These are phyloP conservation scores for Pyrenophora tritici-repentis DNA, from an alignment of 2,329 filamentous ascomycete genomes.

Conservation along the genomic window DNA sequence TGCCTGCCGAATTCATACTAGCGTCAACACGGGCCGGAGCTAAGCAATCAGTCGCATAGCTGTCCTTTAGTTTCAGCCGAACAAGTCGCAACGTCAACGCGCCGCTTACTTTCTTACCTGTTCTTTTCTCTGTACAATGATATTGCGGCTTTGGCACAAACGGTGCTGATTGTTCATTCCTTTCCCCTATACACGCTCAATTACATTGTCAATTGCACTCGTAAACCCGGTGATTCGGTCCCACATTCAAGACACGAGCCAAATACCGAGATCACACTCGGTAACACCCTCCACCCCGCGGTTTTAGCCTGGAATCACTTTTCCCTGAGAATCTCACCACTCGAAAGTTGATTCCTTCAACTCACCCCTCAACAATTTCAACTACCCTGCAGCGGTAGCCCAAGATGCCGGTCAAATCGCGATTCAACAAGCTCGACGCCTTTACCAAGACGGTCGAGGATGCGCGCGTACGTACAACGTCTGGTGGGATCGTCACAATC, in stretches of 20 bases:
- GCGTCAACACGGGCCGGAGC: slow-evolving; percentile 21
- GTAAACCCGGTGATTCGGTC: slow-evolving; percentile 11
- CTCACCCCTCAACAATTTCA: background rate
- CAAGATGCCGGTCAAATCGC: slow-evolving; percentile 83
- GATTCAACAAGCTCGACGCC: slow-evolving; percentile 95
- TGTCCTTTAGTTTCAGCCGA: slow-evolving; percentile 41
- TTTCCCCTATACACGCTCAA: slow-evolving; percentile 9
- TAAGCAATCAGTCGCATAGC: slow-evolving; percentile 31
- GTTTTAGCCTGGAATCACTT: slow-evolving; percentile 16
- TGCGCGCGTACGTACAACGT: slow-evolving; percentile 92
- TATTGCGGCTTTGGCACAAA: slow-evolving; percentile 27
- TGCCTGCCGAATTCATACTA: slow-evolving; percentile 20
- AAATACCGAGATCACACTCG: slow-evolving; percentile 10
- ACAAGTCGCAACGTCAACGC: slow-evolving; percentile 28
- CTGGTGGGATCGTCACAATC: slow-evolving; percentile 93
- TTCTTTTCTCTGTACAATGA: slow-evolving; percentile 32
- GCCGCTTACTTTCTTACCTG: slow-evolving; percentile 18
- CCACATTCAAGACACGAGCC: slow-evolving; percentile 7
- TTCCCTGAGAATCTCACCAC: slow-evolving; percentile 4
- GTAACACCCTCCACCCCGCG: slow-evolving; percentile 17
- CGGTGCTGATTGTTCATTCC: slow-evolving; percentile 27
- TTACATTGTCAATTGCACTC: slow-evolving; percentile 19
- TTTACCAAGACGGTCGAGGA: slow-evolving; percentile 99
- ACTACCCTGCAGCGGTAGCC: slow-evolving; percentile 18
- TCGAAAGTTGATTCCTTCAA: background rate